Percentiles rank a stretch among this genome's conserved stretches.
These are phyloP conservation scores for Hygrophorus pudorinus DNA, from an alignment of 768 basidiomycete genomes.

Conservation along the genomic window DNA sequence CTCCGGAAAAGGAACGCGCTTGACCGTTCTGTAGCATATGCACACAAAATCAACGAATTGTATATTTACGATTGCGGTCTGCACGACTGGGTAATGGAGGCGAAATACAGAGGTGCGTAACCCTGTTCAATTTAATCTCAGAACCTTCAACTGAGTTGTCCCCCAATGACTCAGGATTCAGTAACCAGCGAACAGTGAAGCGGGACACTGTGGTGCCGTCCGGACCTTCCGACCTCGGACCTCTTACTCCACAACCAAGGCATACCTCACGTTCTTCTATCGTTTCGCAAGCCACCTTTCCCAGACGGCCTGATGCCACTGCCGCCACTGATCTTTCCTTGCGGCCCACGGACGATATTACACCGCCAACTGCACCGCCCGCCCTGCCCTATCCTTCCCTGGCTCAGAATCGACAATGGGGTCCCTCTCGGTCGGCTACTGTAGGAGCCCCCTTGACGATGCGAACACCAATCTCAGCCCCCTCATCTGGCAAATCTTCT, in stretches of 20 bases:
- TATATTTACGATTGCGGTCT: conserved; percentile 68
- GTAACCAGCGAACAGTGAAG: not conserved
- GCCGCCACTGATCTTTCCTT: conserved; percentile 64
- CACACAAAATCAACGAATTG: conserved; percentile 76
- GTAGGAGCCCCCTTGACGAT: conserved; percentile 34
- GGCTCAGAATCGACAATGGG: conserved; percentile 26
- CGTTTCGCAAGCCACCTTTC: conserved; percentile 71
- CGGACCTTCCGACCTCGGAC: not conserved
- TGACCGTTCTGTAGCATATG: conserved; percentile 68
- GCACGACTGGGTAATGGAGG: conserved; percentile 60
- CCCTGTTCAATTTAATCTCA: conserved; percentile 1
- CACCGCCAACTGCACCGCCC: conserved; percentile 41
- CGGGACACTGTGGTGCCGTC: not conserved
- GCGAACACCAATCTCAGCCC: conserved; percentile 36
- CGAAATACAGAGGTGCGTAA: conserved; percentile 42
- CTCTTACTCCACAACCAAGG: conserved; percentile 42
- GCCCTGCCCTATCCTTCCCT: conserved; percentile 70
- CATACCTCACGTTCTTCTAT: conserved; percentile 65
- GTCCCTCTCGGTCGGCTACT: conserved; percentile 22
- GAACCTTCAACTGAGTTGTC: conserved; percentile 6
- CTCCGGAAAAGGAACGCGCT: conserved; percentile 38
- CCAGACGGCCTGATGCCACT: conserved; percentile 68
- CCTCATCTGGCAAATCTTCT: conserved; percentile 29
- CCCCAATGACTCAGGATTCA: conserved; percentile 6
- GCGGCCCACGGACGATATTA: conserved; percentile 34